Conservation (phyloP, 1,139 yeast species). For the Casaregolazyma suthepensis region DNA sequence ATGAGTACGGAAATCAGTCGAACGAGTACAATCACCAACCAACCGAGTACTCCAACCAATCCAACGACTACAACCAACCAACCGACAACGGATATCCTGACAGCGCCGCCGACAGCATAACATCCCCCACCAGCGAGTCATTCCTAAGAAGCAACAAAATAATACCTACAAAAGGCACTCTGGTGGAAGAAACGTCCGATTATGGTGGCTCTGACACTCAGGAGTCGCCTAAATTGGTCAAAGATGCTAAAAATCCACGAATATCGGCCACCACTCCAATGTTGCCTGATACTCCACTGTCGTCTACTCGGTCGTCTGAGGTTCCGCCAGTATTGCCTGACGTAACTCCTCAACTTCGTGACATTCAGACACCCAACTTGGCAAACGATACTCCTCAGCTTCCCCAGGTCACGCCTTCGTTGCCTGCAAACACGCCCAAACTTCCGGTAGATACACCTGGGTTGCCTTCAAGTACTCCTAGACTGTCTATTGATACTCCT, state of each 20-base stretch:
- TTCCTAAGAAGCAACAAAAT: slow-evolving; percentile 23
- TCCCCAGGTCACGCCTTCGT: background rate
- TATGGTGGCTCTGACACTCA: slow-evolving; percentile 18
- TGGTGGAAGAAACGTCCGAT: slow-evolving; percentile 28
- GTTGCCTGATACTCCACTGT: background rate
- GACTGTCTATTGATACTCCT: background rate
- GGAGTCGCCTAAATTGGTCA: slow-evolving; percentile 14
- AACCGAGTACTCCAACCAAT: no score
- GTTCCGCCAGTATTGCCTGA: background rate
- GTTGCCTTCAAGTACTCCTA: background rate
- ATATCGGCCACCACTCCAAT: background rate
- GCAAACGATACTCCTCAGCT: background rate
- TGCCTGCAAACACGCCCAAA: background rate
- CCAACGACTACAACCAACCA: no score
- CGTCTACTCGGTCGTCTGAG: background rate
- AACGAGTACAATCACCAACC: no score
- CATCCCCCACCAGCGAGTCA: slow-evolving; percentile 1
- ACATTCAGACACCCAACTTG: background rate
- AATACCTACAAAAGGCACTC: slow-evolving; percentile 28
- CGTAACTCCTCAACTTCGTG: background rate
- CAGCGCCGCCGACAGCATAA: slow-evolving; percentile 1
- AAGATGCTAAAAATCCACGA: slow-evolving; percentile 18
- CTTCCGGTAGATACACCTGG: background rate
- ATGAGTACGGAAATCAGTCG: no score
- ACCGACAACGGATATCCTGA: background rate